Evolutionary conservation across 1,284 basidiomycete species (phyloP), one percentile per base, ranked within the genome.

Genomic region (Cryptococcus sp.): DNA sequence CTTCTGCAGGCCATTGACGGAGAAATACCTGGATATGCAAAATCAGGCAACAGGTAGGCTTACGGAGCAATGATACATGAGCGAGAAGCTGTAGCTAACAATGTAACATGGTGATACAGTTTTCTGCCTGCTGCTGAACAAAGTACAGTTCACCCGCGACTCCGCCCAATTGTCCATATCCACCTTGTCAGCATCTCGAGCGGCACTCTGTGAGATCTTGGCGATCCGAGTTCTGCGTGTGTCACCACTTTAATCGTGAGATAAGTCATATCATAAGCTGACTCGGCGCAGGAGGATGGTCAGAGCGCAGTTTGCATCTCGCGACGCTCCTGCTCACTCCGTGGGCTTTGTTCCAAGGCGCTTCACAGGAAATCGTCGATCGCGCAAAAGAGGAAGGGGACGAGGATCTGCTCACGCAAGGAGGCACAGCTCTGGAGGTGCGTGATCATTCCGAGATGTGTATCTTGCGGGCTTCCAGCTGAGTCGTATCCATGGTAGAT

Each of bases 111-210:
- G 7, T 35, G 7, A 35, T 35, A 35, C 30, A 80, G 88, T 93
- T 6, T 96, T 96, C 76, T 93, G 91, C 68, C 84, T 94, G 58
- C 85, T 97, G 11, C 81, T 97, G 55, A 95, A 93, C 76, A 86
- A 90, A 47, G 86, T 93, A 13, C 86, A 94, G 76, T 96, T 96
- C 76, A 76, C 86, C 80, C 86, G 64, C 83, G 87, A 78, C 78
- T 89, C 70, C 78, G 83, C 27, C 84, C 87, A 58, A 77, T 82
- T 79, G 6, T 78, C 76, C 8, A 78, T 81, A 52, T 75, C 77
- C 3, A 83, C 88, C 0, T 78, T 97, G 35, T 93, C 89, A 5
- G 78, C 82, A 5, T 85, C 90, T 4, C 84, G 93, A 47, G 90
- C 91, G 0, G 80, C 83, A 23, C 83, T 95, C 38, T 96, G 93